Evolutionary conservation across 768 basidiomycete genomes (phyloP).

Genomic region (Termitomyces sp.): DNA sequence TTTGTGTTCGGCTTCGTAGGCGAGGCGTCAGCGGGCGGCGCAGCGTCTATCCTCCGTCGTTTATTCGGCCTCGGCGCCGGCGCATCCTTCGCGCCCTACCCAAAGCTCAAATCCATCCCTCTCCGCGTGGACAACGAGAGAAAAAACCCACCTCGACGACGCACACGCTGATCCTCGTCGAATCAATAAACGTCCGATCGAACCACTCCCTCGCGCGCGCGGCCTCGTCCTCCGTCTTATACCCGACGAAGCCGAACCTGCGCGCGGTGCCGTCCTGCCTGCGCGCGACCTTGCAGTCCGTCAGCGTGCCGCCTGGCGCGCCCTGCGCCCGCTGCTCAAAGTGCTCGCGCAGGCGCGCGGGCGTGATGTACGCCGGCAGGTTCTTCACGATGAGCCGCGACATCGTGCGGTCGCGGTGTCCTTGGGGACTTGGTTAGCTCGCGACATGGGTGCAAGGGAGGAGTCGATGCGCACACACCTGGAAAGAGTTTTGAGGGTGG

Average conservation of each 20-base stretch:
- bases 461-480: too few relatives aligned
- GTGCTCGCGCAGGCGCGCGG: constrained; percentile 58
- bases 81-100: constrained; percentile 65
- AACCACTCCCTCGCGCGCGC: constrained; percentile 75
- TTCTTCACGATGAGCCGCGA: constrained; percentile 84
- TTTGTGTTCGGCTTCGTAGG: too few relatives aligned
- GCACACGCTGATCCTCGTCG: constrained; percentile 68
- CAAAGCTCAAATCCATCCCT: background rate
- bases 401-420: constrained; percentile 48
- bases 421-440: too few relatives aligned
- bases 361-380: constrained; percentile 64
- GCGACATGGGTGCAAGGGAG: too few relatives aligned
- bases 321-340: constrained; percentile 55
- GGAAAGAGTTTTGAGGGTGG: too few relatives aligned
- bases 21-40: too few relatives aligned
- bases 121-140: background rate
- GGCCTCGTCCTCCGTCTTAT: constrained; percentile 77
- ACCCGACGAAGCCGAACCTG: constrained; percentile 91
- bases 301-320: constrained; percentile 65
- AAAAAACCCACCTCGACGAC: constrained; percentile 64
- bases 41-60: constrained; percentile 45
- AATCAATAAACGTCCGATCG: constrained; percentile 78
- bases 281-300: constrained; percentile 79
- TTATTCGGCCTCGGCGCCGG: constrained; percentile 68
- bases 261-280: constrained; percentile 77